Evolutionary conservation across 2,329 filamentous ascomycete genomes (phyloP), one percentile per base, ranked within the genome.

Genomic region (Ambrosiella xylebori): DNA sequence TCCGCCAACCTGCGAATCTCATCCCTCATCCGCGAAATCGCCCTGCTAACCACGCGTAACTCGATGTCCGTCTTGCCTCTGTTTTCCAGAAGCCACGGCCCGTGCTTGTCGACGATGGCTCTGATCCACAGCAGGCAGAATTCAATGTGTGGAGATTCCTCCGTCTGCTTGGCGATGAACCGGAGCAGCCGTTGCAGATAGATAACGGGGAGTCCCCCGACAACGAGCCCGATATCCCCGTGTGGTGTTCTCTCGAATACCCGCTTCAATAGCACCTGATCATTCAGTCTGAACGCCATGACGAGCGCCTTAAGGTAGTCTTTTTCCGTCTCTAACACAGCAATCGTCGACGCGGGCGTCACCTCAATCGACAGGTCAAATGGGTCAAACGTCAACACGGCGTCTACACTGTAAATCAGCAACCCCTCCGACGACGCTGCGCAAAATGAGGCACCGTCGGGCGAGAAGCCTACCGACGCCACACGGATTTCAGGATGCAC

Each of bases 251-350:
- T 79, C 70, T 94, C 85, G 71, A 95, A 97, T 15, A 96, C 87
- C 57, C 82, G 82, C 64, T 86, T 85, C 61, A 96, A 81, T 52
- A 98, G 76, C 19, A 82, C 80, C 3, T 82, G 77, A 68, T 95
- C 88, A 71, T 95, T 96, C 60, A 98, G 82, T 5, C 94, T 85
- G 76, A 98, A 98, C 1, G 90, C 86, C 93, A 98, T 98, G 62
- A 96, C 83, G 5, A 98, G 74, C 0, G 93, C 91, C 71, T 93
- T 95, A 62, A 97, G 79, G 69, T 87, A 95, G 66, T 95, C 87
- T 62, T 79, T 79, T 58, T 89, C 82, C 47, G 70, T 73, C 59
- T 84, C 76, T 38, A 86, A 73, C 8, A 84, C 79, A 3, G 78
- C 72, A 0, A 97, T 76, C 0, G 89, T 93, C 1, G 85, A 89